Evolutionary conservation across 2,329 filamentous ascomycete genomes (phyloP).

Genomic region (Xenosphaeropsis pyriputrescens): DNA sequence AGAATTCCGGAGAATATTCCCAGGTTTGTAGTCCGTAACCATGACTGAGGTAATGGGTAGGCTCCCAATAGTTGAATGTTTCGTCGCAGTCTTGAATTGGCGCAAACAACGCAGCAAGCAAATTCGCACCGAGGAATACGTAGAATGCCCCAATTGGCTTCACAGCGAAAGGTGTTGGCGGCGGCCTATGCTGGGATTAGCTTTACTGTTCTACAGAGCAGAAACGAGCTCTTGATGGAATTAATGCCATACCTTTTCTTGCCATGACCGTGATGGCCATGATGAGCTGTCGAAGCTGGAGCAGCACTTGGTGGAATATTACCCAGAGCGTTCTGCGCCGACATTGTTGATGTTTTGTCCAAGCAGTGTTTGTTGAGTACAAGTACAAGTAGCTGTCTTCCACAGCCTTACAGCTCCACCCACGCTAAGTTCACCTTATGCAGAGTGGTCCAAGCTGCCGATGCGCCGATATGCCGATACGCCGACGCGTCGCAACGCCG

Average conservation of each 20-base stretch:
- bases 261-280: neutral
- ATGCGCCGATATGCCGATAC: no score
- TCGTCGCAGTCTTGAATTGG: constrained; percentile 98
- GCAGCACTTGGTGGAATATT: neutral
- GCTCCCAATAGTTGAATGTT: constrained; percentile 99
- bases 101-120: constrained; percentile 64
- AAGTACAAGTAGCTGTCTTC: no score
- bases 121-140: constrained; percentile 58
- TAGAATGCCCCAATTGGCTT: constrained; percentile 68
- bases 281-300: neutral
- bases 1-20: constrained; percentile 94
- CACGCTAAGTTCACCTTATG: no score
- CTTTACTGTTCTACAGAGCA: neutral
- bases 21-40: constrained; percentile 92
- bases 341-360: neutral
- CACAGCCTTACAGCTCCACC: no score
- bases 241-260: neutral
- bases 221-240: neutral
- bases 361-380: no score
- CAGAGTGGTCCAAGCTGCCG: no score
- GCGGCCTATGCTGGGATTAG: constrained; percentile 1
- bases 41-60: constrained; percentile 84
- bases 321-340: neutral
- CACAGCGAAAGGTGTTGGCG: constrained; percentile 42
- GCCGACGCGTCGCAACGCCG: no score